phyloP scores from a whole-genome alignment of 176 grass and related monocot species.

The Triticum urartu region DNA sequence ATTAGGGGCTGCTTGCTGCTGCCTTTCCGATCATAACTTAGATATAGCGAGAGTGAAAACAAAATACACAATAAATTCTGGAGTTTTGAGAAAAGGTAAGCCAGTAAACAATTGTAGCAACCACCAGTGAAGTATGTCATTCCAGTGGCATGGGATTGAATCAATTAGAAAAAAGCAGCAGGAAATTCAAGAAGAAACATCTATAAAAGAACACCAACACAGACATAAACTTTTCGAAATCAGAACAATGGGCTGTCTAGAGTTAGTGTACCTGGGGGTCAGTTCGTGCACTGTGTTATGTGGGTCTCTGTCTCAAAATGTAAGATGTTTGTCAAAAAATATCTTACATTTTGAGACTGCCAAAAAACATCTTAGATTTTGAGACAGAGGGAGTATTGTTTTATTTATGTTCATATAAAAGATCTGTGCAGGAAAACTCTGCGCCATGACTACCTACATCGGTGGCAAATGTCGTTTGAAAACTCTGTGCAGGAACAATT shows the following conservation, averaged over 20 bases:
- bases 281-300: not conserved
- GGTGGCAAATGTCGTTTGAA: too few relatives aligned
- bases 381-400: not conserved
- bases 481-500: too few relatives aligned
- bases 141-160: not conserved
- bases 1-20: not conserved
- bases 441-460: too few relatives aligned
- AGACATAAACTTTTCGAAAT: not conserved
- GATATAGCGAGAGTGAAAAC: not conserved
- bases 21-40: not conserved
- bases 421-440: too few relatives aligned
- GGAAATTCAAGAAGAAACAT: not conserved
- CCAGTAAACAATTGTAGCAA: not conserved
- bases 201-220: not conserved
- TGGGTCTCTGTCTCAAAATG: too few relatives aligned
- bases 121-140: not conserved
- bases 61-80: not conserved
- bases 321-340: too few relatives aligned
- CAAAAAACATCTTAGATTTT: too few relatives aligned
- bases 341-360: too few relatives aligned
- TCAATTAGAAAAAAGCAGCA: not conserved
- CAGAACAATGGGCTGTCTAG: not conserved
- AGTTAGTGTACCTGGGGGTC: not conserved
- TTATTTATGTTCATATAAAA: not conserved
- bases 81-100: not conserved